These are phyloP conservation scores for Argentina anserina DNA, from an alignment of 306 rosid species.

Conservation along the genomic window DNA sequence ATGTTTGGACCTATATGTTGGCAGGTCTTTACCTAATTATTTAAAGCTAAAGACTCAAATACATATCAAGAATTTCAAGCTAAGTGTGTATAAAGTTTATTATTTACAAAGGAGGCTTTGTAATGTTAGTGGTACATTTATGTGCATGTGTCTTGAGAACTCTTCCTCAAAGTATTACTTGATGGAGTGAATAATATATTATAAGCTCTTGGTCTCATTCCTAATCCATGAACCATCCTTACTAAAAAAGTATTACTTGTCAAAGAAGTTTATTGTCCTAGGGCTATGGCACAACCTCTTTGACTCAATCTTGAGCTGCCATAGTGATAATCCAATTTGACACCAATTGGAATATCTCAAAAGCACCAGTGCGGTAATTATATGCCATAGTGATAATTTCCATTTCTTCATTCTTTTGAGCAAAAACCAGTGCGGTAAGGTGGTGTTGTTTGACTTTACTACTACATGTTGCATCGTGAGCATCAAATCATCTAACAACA, in stretches of 20 bases:
- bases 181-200: neutral
- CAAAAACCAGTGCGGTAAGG: too few relatives aligned
- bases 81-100: neutral
- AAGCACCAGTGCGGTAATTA: too few relatives aligned
- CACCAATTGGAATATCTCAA: neutral
- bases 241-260: neutral
- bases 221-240: neutral
- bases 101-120: neutral
- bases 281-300: neutral
- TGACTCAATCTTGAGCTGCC: neutral
- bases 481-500: too few relatives aligned
- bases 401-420: too few relatives aligned
- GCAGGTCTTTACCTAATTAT: neutral
- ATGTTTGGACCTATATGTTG: neutral
- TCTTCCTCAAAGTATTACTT: too few relatives aligned
- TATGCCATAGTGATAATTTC: too few relatives aligned
- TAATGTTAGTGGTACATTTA: neutral
- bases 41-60: neutral
- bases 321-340: neutral
- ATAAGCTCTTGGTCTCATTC: neutral
- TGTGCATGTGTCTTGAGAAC: neutral
- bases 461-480: too few relatives aligned
- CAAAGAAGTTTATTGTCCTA: neutral
- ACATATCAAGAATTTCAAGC: neutral
- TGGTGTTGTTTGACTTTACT: too few relatives aligned